Base-by-base conservation (phyloP, 164 flowering plant species). In the Macadamia integrifolia region DNA sequence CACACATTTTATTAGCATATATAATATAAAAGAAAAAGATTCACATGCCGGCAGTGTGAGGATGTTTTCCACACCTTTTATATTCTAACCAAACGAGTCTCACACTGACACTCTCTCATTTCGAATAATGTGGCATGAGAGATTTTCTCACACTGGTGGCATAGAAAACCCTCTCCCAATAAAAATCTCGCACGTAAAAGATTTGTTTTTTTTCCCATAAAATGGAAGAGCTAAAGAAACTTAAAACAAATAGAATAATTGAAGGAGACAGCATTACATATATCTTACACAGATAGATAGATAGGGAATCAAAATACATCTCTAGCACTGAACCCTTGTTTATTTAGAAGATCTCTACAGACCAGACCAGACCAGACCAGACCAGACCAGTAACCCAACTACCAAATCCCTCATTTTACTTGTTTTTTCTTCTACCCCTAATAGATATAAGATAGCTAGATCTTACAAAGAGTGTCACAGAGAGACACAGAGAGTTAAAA, bases 371-470 rank as follows among this genome's bases (percentile, higher is more conserved):
- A 23, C 23, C 23, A 23, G 23, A 23, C 23, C 66, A 69, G 15
- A 58, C 48, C 66, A 69, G 15, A 58, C 48, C 69, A 67, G 44
- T 64, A 66, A 66, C 65, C 56, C 71, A 48, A 58, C n/a, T 43
- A 31, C 65, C 58, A 60, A 48, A 28, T 28, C 50, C 35, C 30
- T 58, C 42, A 32, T 57, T 49, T 0, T 49, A 35, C 8, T 43
- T 59, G 14, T 13, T 23, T 53, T 3, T 13, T 60, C 69, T 58
- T 35, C 40, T 58, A n/a, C 5, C 3, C 1, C 32, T 60, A 35
- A 35, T 35, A 35, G 40, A 35, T 35, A 35, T 2, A 35, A 35
- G 40, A 35, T 46, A 46, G 50, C 68, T 55, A 72, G 40, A 35
- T 23, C 23, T 23, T 23, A 23, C 3, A 35, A 5, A 35, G 40